Conservation (phyloP, 202 grass and related monocot genomes). For the Brachypodium distachyon region DNA sequence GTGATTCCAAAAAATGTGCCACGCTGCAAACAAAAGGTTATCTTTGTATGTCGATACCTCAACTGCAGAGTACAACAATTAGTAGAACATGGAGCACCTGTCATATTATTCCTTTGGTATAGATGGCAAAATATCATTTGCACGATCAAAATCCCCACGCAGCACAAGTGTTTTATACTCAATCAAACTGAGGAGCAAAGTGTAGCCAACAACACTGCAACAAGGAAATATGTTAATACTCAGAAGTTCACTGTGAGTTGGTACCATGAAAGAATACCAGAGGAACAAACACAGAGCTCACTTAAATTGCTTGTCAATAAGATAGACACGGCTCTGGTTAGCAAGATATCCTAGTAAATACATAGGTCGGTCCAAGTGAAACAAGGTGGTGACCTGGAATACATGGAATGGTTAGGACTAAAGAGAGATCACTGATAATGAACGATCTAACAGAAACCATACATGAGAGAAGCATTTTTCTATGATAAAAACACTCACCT, state of each 20-base stretch:
- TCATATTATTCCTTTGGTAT: conserved; percentile 76
- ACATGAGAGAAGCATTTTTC: not conserved
- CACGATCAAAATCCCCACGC: conserved; percentile 66
- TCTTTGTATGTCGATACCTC: conserved; percentile 1
- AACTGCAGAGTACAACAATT: not conserved
- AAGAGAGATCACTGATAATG: conserved; percentile 7
- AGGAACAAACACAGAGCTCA: conserved; percentile 25
- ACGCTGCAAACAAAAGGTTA: conserved; percentile 44
- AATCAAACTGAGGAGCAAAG: conserved; percentile 75
- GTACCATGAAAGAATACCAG: not conserved
- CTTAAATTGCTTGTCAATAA: conserved; percentile 85
- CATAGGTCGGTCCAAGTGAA: conserved; percentile 78
- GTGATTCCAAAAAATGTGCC: conserved; percentile 78
- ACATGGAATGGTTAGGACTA: conserved; percentile 14
- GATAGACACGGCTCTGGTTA: conserved; percentile 80
- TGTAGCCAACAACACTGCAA: conserved; percentile 84
- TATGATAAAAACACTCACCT: conserved; percentile 31
- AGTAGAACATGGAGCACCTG: conserved; percentile 37
- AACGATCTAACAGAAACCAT: not conserved
- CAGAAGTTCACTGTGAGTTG: not conserved
- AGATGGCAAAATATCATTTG: conserved; percentile 56
- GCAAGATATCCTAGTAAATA: conserved; percentile 84
- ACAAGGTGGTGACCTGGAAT: conserved; percentile 71
- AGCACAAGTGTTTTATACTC: conserved; percentile 83
- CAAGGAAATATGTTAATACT: conserved; percentile 10